phyloP scores from a whole-genome alignment of 2,329 filamentous ascomycete species.

The Fusarium setosum region DNA sequence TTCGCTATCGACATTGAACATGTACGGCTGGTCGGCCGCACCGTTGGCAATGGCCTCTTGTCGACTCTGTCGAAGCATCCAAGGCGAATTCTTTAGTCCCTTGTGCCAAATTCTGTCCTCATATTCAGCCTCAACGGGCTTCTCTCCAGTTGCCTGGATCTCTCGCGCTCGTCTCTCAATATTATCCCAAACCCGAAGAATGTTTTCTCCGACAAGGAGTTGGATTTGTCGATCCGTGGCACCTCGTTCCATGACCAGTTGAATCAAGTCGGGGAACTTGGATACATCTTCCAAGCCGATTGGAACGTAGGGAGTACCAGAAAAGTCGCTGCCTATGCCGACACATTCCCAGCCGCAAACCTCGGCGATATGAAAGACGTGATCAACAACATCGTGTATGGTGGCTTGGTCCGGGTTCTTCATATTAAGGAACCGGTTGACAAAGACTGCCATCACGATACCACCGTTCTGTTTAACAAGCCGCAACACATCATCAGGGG shows the following conservation, averaged over 20 bases:
- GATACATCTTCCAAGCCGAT: conserved; percentile 47
- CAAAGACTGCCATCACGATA: conserved; percentile 53
- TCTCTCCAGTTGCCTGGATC: conserved; percentile 30
- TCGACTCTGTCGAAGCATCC: conserved; percentile 33
- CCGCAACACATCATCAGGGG: conserved; percentile 52
- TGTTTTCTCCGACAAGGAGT: conserved; percentile 41
- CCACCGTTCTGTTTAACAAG: conserved; percentile 50
- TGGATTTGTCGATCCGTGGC: conserved; percentile 42
- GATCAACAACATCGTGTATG: conserved; percentile 50
- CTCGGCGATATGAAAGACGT: conserved; percentile 44
- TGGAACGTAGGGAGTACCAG: conserved; percentile 44
- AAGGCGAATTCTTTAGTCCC: conserved; percentile 39
- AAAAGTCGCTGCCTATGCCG: conserved; percentile 51
- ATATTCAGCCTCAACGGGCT: conserved; percentile 45
- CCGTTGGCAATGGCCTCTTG: conserved; percentile 18
- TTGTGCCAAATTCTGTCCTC: conserved; percentile 42
- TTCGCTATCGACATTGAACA: conserved; percentile 20
- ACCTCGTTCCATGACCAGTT: conserved; percentile 43
- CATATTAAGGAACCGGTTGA: conserved; percentile 48
- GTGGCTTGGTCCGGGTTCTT: conserved; percentile 45
- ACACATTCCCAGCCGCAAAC: conserved; percentile 50
- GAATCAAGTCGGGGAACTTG: conserved; percentile 48
- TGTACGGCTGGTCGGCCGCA: conserved; percentile 8
- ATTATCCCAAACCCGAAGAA: conserved; percentile 43
- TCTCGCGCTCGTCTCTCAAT: conserved; percentile 42